Conservation (phyloP, 306 rosid genomes). For the Sesbania bispinosa region DNA sequence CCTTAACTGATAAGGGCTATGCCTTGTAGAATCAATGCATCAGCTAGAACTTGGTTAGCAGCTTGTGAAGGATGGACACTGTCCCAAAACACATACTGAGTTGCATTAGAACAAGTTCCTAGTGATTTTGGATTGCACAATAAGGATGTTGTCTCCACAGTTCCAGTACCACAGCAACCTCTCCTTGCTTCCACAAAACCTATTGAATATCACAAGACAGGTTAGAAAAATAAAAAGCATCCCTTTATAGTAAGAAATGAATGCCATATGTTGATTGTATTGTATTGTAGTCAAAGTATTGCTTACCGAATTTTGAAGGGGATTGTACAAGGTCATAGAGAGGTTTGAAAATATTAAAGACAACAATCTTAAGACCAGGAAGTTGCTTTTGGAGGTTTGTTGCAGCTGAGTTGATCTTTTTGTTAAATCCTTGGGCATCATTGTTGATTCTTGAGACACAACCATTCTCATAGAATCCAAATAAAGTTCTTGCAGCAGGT, state of each 20-base stretch:
- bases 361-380: slow-evolving; percentile 66
- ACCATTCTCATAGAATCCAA: slow-evolving; percentile 58
- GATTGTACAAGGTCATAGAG: slow-evolving; percentile 63
- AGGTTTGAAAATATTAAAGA: slow-evolving; percentile 80
- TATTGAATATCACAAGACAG: slow-evolving; percentile 16
- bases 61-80: slow-evolving; percentile 92
- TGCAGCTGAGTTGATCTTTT: slow-evolving; percentile 64
- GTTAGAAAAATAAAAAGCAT: background rate
- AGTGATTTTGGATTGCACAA: slow-evolving; percentile 72
- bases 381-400: slow-evolving; percentile 63
- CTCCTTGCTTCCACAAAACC: slow-evolving; percentile 74
- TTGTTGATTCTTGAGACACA: slow-evolving; percentile 67
- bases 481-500: slow-evolving; percentile 67
- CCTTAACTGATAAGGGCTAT: slow-evolving; percentile 58
- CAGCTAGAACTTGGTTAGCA: slow-evolving; percentile 87
- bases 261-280: slow-evolving; percentile 1
- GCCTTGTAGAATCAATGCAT: slow-evolving; percentile 64
- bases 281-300: background rate
- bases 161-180: slow-evolving; percentile 98
- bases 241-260: background rate
- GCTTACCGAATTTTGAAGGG: slow-evolving; percentile 73
- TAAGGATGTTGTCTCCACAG: slow-evolving; percentile 58
- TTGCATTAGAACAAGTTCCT: slow-evolving; percentile 90
- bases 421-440: slow-evolving; percentile 76
- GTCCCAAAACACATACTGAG: slow-evolving; percentile 93